These are phyloP conservation scores for Danielozyma ontarioensis DNA, from an alignment of 805 yeast genomes.

Conservation along the genomic window DNA sequence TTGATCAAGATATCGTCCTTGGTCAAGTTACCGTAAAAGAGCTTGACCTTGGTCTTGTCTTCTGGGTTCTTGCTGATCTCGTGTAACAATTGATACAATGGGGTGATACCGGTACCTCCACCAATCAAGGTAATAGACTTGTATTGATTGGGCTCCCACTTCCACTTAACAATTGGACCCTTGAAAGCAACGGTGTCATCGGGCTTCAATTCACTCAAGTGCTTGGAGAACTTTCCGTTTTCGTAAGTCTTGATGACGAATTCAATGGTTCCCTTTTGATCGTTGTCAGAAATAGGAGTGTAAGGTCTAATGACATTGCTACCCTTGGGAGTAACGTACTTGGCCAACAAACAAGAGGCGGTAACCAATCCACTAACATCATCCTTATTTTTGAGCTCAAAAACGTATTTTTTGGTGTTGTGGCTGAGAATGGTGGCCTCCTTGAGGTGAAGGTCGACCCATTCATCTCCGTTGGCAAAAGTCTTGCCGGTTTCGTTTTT, in stretches of 20 bases:
- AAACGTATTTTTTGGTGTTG: conserved; percentile 65
- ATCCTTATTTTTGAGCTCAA: conserved; percentile 63
- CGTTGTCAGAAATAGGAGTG: conserved; percentile 78
- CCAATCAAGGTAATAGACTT: conserved; percentile 78
- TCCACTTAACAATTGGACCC: conserved; percentile 92
- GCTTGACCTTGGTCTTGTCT: conserved; percentile 84
- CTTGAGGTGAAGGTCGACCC: conserved; percentile 65
- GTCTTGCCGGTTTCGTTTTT: conserved; percentile 39
- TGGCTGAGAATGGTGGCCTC: conserved; percentile 46
- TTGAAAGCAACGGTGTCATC: conserved; percentile 84
- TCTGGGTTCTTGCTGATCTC: conserved; percentile 71
- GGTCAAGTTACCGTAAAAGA: conserved; percentile 76
- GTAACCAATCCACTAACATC: conserved; percentile 69
- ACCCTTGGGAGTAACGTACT: conserved; percentile 80
- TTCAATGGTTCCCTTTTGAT: conserved; percentile 68
- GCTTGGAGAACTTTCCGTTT: conserved; percentile 77
- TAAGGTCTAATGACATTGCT: conserved; percentile 80
- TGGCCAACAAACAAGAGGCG: conserved; percentile 79
- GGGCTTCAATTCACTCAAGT: conserved; percentile 62
- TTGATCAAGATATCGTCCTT: conserved; percentile 78
- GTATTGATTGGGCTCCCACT: conserved; percentile 83
- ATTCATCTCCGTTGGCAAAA: conserved; percentile 59
- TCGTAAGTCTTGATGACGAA: conserved; percentile 82
- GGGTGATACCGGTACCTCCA: conserved; percentile 97
- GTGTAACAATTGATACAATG: conserved; percentile 82